Conservation (phyloP, 495 filamentous ascomycete species). For the Lasiosphaeria miniovina region DNA sequence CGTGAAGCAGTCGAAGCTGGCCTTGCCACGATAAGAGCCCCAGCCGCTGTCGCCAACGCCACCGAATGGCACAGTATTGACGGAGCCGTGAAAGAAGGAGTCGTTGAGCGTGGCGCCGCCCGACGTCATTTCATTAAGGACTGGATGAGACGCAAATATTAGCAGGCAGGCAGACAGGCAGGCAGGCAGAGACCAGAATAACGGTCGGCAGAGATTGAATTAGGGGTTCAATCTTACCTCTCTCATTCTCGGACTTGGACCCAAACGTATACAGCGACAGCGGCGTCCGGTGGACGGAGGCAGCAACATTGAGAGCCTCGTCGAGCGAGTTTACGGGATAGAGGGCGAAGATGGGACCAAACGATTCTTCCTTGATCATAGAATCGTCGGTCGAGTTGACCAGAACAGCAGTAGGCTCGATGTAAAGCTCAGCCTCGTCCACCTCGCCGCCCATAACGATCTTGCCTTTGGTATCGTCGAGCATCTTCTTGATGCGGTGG, state of each 20-base stretch:
- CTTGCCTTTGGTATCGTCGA: conserved; percentile 77
- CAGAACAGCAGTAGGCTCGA: conserved; percentile 81
- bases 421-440: conserved; percentile 73
- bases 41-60: conserved; percentile 84
- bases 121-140: conserved; percentile 63
- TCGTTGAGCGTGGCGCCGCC: conserved; percentile 83
- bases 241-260: conserved; percentile 65
- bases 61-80: conserved; percentile 80
- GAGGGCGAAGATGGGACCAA: conserved; percentile 84
- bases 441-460: conserved; percentile 81
- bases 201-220: background rate
- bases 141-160: conserved; percentile 23
- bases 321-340: conserved; percentile 72
- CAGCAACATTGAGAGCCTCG: conserved; percentile 74
- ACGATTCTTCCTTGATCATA: conserved; percentile 76
- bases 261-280: conserved; percentile 84
- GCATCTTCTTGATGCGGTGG: conserved; percentile 80
- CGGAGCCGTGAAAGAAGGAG: conserved; percentile 70
- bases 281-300: conserved; percentile 73
- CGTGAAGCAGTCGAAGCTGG: conserved; percentile 81
- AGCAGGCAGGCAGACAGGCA: too few relatives aligned
- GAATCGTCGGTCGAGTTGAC: conserved; percentile 73
- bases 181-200: background rate
- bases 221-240: conserved; percentile 44
- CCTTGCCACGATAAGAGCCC: conserved; percentile 79